These are phyloP conservation scores for Arthrobotrys entomopaga DNA, from an alignment of 2,329 filamentous ascomycete genomes.

Conservation along the genomic window DNA sequence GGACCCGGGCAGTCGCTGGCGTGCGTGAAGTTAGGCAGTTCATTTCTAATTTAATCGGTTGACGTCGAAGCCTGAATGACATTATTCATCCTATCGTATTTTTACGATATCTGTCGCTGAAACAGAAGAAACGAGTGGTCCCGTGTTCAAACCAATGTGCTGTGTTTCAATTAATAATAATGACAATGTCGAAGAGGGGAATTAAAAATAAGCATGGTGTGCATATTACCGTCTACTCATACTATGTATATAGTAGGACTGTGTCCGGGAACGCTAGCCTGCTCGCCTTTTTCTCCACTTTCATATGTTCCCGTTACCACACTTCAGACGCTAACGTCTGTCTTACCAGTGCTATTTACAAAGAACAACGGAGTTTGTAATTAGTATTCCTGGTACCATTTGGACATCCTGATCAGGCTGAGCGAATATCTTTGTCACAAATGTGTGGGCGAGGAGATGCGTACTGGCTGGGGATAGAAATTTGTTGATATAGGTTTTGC, in stretches of 20 bases:
- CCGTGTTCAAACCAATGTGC: slow-evolving; percentile 19
- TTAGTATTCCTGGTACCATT: not conserved
- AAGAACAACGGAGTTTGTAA: not conserved
- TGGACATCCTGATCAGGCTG: slow-evolving; percentile 3
- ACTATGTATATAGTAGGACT: too few species aligned
- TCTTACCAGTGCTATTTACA: not conserved
- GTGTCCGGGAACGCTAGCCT: not conserved
- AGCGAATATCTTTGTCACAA: slow-evolving; percentile 43
- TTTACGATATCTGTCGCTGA: not conserved
- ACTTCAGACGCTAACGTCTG: not conserved
- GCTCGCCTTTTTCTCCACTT: slow-evolving; percentile 30
- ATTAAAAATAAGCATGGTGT: slow-evolving; percentile 52
- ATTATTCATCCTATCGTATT: too few species aligned
- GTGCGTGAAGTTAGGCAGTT: slow-evolving; percentile 32
- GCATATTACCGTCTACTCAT: too few species aligned
- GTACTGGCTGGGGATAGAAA: slow-evolving; percentile 20
- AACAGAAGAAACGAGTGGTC: slow-evolving; percentile 15
- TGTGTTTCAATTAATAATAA: slow-evolving; percentile 37
- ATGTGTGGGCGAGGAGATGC: slow-evolving; percentile 2
- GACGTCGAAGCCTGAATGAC: slow-evolving; percentile 5
- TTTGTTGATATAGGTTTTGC: slow-evolving; percentile 20
- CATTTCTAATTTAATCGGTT: slow-evolving; percentile 34
- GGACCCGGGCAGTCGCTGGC: slow-evolving; percentile 6
- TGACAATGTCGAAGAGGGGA: slow-evolving; percentile 1
- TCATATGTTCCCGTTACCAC: slow-evolving; percentile 9